phyloP scores from a whole-genome alignment of 2,329 filamentous ascomycete genomes.

The Colletotrichum lini region DNA sequence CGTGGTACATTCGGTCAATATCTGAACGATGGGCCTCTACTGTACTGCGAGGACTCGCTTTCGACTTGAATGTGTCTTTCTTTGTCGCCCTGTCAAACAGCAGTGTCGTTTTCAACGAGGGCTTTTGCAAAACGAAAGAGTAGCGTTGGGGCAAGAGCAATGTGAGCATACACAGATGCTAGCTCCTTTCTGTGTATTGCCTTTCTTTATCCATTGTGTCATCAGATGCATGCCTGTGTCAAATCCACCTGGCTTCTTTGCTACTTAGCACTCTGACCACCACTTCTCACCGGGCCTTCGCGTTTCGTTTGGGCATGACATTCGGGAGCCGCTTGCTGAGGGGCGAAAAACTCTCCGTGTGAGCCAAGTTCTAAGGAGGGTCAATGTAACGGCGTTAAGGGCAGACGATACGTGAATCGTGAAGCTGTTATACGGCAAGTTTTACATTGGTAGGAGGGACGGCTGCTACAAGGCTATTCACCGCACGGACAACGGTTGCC shows the following conservation, averaged over 20 bases:
- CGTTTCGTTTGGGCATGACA: neutral
- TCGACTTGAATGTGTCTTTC: neutral
- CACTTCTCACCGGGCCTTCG: neutral
- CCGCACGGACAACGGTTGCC: slow-evolving; percentile 31
- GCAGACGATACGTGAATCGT: neutral
- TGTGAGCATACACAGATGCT: neutral
- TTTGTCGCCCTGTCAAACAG: slow-evolving; percentile 1
- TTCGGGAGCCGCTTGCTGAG: slow-evolving; percentile 1
- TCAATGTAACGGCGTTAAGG: neutral
- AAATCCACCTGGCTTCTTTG: neutral
- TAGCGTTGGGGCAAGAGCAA: neutral
- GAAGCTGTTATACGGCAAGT: neutral
- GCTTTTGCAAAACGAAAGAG: neutral
- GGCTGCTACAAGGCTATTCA: neutral
- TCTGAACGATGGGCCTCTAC: slow-evolving; percentile 10
- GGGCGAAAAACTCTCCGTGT: neutral
- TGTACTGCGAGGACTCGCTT: neutral
- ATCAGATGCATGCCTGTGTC: neutral
- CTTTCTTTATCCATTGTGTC: neutral
- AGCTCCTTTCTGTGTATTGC: neutral
- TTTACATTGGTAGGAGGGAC: neutral
- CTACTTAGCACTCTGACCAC: neutral
- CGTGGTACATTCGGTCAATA: neutral
- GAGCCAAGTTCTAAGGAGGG: neutral
- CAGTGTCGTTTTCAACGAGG: neutral